Conservation (phyloP, 768 basidiomycete genomes). For the Scleroderma citrinum region DNA sequence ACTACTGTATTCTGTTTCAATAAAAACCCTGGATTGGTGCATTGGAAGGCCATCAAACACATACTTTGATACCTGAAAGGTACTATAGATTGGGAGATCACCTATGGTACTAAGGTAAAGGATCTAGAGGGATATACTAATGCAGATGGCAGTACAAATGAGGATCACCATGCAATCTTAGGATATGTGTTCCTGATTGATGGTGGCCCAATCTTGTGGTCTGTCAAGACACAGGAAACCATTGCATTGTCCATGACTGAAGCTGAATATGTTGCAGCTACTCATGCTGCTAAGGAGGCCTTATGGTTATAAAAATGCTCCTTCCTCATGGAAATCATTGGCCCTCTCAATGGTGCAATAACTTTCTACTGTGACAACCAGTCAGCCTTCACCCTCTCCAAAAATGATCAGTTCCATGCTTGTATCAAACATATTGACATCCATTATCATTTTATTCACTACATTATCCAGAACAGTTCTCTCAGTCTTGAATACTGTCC, state of each 20-base stretch:
- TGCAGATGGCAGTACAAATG: no score
- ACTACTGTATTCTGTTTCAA: not conserved
- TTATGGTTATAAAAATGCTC: slow-evolving; percentile 12
- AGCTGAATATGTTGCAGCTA: slow-evolving; percentile 22
- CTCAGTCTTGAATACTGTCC: slow-evolving; percentile 13
- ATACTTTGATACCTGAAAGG: slow-evolving; percentile 5
- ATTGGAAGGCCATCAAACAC: no score
- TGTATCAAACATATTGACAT: slow-evolving; percentile 35
- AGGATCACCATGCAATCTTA: slow-evolving; percentile 2
- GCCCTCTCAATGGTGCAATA: slow-evolving; percentile 1
- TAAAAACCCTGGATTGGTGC: no score
- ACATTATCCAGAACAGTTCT: slow-evolving; percentile 11
- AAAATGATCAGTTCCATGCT: slow-evolving; percentile 25
- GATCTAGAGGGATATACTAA: no score
- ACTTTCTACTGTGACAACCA: slow-evolving; percentile 2
- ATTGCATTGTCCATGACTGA: slow-evolving; percentile 33
- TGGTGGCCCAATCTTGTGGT: slow-evolving; percentile 23
- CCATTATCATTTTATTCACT: slow-evolving; percentile 29
- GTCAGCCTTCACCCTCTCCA: no score
- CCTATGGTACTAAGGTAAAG: not conserved
- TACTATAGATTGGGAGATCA: slow-evolving; percentile 10
- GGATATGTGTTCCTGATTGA: slow-evolving; percentile 17
- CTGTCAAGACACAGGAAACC: slow-evolving; percentile 30
- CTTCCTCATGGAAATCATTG: slow-evolving; percentile 6
- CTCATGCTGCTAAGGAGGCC: slow-evolving; percentile 26